Conservation (phyloP, 1,139 yeast genomes). For the Schwanniomyces etchellsii region DNA sequence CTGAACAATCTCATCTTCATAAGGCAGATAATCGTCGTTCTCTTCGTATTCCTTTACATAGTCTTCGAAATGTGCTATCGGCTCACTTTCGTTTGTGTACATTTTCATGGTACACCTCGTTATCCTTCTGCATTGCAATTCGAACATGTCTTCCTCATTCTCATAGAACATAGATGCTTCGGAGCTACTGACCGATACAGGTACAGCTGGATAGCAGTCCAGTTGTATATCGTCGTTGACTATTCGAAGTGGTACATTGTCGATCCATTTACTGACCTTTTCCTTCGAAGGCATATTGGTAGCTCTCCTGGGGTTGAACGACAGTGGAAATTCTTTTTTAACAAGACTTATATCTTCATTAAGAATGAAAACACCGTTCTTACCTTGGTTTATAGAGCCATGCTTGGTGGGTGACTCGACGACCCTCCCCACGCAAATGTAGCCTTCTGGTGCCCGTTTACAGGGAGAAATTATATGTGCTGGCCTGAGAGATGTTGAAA, state of each 20-base stretch:
- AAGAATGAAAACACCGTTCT: conserved; percentile 6
- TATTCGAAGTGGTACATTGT: conserved; percentile 41
- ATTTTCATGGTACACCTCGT: conserved; percentile 38
- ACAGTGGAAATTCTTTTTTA: conserved; percentile 7
- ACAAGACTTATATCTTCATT: conserved; percentile 4
- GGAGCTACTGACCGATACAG: conserved; percentile 15
- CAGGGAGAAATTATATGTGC: conserved; percentile 11
- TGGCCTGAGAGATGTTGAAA: conserved; percentile 4
- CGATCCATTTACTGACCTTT: conserved; percentile 60
- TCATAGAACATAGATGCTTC: conserved; percentile 16
- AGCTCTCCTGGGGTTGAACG: conserved; percentile 54
- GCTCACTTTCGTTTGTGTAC: conserved; percentile 34
- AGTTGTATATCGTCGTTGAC: conserved; percentile 14
- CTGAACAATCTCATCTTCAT: conserved; percentile 5
- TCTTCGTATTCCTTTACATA: conserved; percentile 7
- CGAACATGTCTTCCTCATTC: conserved; percentile 37
- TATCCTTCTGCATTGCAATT: conserved; percentile 46
- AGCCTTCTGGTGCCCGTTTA: conserved; percentile 11
- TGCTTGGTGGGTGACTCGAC: conserved; percentile 8
- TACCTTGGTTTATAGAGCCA: conserved; percentile 5
- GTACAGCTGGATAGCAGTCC: conserved; percentile 44
- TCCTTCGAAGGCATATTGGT: conserved; percentile 57
- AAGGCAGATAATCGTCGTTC: conserved; percentile 5
- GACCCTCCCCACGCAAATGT: conserved; percentile 11
- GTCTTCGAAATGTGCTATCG: conserved; percentile 8